Evolutionary conservation across 2,329 filamentous ascomycete genomes (phyloP), one percentile per base, ranked within the genome.

Genomic region (Fusarium pseudocircinatum): DNA sequence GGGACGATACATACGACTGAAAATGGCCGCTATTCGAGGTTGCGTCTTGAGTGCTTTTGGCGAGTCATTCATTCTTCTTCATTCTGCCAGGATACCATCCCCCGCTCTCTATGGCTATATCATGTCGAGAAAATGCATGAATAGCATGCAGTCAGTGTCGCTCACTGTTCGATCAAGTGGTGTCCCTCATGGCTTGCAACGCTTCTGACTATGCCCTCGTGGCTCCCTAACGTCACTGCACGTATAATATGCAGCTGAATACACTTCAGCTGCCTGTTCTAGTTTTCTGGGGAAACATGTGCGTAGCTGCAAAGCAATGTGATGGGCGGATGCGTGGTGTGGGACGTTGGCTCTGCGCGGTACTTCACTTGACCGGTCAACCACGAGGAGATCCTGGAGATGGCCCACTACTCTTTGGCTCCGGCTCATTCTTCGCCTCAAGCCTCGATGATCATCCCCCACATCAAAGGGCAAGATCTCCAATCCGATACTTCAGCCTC

Each of bases 271-370:
- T 77, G 74, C 70, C 61, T 69, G 74, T 69, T 74, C 69, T 70
- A 61, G 63, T 75, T 78, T 77, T 76, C 73, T 70, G 73, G 76
- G 76, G 74, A 76, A 76, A 61, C 62, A 60, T 75, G 67, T 66
- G 63, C 60, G 67, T 66, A 64, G 70, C 67, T 63, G 74, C 68
- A 56, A 63, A 71, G 70, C 72, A 60, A 67, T 69, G 46, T 73
- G n/a, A 60, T 62, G 61, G 52, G 63, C 69, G 73, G 75, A 60
- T 73, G 75, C 73, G 65, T 37, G 60, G 61, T 77, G 74, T 72
- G 75, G 72, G 57, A 77, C 73, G 50, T 59, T 59, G 60, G 57
- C 63, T 63, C 63, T 67, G 57, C 62, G 63, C n/a, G 59, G 65
- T 64, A 58, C 67, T 64, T 65, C 62, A 63, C 64, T 70, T 62